Evolutionary conservation across 495 filamentous ascomycete species (phyloP).

Genomic region (Elasticomyces elasticus): DNA sequence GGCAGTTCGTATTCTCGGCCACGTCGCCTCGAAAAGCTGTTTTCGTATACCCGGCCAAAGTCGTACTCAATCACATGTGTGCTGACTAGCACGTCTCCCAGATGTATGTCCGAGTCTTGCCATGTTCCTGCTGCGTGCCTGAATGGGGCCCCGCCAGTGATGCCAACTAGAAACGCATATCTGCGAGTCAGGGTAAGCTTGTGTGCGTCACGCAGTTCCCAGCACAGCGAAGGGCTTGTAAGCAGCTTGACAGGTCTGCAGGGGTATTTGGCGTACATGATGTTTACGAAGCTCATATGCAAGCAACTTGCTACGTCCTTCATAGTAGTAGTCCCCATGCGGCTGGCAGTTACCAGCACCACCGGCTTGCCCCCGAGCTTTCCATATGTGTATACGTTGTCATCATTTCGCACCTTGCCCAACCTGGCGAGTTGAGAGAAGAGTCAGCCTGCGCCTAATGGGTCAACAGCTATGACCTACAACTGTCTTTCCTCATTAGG

Average conservation of each 20-base stretch:
- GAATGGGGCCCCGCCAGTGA: not conserved
- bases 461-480: too few relatives aligned
- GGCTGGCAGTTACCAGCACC: conserved; percentile 24
- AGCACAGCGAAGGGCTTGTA: too few relatives aligned
- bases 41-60: not conserved
- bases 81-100: not conserved
- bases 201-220: too few relatives aligned
- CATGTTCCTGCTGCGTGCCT: not conserved
- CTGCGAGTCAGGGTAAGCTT: too few relatives aligned
- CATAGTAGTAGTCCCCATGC: conserved; percentile 25
- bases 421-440: too few relatives aligned
- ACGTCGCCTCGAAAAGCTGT: not conserved
- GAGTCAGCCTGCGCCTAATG: too few relatives aligned
- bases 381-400: conserved; percentile 27
- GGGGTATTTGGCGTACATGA: not conserved
- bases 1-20: not conserved
- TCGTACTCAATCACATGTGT: conserved; percentile 1
- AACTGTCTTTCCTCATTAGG: not conserved
- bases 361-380: conserved; percentile 27
- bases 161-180: not conserved
- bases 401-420: conserved; percentile 20
- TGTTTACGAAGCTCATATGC: conserved; percentile 4
- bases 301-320: conserved; percentile 19
- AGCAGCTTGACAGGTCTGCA: too few relatives aligned
- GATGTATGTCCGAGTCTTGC: not conserved